Base-by-base conservation (phyloP, 2,329 filamentous ascomycete species). In the Colletotrichum neosansevieriae region DNA sequence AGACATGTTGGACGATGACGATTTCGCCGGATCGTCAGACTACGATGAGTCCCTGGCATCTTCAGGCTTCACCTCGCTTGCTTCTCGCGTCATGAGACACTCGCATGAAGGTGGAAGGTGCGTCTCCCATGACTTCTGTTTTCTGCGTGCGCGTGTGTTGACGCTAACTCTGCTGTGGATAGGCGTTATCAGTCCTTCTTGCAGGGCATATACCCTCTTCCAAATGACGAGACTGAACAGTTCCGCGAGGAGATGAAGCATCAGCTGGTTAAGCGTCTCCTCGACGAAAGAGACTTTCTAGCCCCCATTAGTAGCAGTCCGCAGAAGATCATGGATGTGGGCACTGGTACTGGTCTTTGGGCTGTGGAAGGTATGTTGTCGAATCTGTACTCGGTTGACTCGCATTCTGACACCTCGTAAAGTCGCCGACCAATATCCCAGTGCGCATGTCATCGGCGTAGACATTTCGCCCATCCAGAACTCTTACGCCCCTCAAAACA, bases 341-440 rank as follows among this genome's bases (percentile, higher is more conserved):
- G 84, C 29, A 85, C 83, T 4, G 84, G 84, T 6, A 83, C 82
- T 36, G 83, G 83, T 32, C 80, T 87, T 47, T 90, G 88, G 88
- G 86, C 87, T 2, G 83, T 88, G 60, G 83, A 85, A 71, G 77
- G 83, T 85, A 72, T 42, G 79, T 76, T 11, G 36, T 21, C 29
- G 4, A 38, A 57, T n/a, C 45, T 12, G 11, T 7, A 51, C 54
- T 58, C n/a, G 32, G 24, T 3, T 40, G 34, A 44, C 67, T 29
- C 47, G 57, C 21, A 58, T 15, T 49, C 54, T 58, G 15, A 69
- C 50, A 29, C 9, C 15, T 45, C 42, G 17, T 58, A 29, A 69
- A 85, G 83, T 84, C 58, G 83, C 81, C 51, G 82, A 85, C 62
- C 75, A 73, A 36, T 83, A 79, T 47, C 82, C 82, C 36, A 80